Evolutionary conservation across 345 rosid species (phyloP), one percentile per base, ranked within the genome.

Genomic region (Syzygium oleosum): DNA sequence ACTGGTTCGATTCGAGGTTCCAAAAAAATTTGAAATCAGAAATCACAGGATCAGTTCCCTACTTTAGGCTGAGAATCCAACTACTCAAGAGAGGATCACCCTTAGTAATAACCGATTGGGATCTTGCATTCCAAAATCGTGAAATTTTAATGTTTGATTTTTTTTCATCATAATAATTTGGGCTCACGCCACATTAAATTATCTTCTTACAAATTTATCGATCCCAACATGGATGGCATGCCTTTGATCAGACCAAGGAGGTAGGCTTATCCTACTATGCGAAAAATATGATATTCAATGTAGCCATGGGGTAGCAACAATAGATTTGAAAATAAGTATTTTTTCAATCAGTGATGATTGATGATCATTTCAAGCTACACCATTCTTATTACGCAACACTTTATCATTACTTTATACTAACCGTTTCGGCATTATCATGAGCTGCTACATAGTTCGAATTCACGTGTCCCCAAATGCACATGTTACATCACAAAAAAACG

Each of bases 31-130:
- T 58, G 3, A 68, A 17, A 19, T 34, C 3, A 0, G 13, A 19
- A 34, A 49, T 34, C 25, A 34, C 25, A 19, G 6, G 46, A 13
- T 34, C 4, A 34, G 11, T 9, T 9, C 3, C 13, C 10, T 68
- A 11, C 3, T 8, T 68, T 68, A 68, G 14, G 80, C 25, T 2
- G 19, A 68, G 25, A 68, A 34, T 21, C 13, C 46, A 68, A 34
- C 79, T 34, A 34, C 25, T 7, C 2, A 0, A 11, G 12, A 34
- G 17, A 34, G 19, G 46, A 34, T 34, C 25, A 17, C 0, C 25
- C 11, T 34, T 17, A 68, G 1, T 17, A 19, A 68, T 68, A 0
- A 68, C 0, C 4, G 0, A 68, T 68, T 4, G 46, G 6, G 25
- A 68, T 34, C 6, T 68, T 34, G 5, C 41, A 19, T 31, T 19